Evolutionary conservation across 1,284 basidiomycete species (phyloP), one percentile per base, ranked within the genome.

Genomic region (Pterulicium gracile): DNA sequence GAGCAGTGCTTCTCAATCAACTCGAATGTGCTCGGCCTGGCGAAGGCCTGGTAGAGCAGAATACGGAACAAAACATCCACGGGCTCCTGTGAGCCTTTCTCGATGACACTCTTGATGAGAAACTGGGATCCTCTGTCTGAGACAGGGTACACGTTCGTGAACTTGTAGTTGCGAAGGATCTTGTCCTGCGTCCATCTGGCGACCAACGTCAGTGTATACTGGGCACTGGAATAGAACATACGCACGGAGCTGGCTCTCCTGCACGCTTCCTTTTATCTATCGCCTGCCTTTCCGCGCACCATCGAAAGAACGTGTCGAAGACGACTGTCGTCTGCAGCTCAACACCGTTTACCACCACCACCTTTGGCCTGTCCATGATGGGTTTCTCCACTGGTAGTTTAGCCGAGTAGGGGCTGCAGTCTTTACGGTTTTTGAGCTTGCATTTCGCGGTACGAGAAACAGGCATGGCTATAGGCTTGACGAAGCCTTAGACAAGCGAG

Each of bases 121-220:
- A 69, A 83, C 51, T 83, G 80, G 24, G 67, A 76, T 2, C 68
- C 68, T 24, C 70, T 70, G 58, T 83, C 81, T 19, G 77, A 64
- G 1, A 79, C 70, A 10, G 81, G 72, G 56, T 67, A 83, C 0
- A 75, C 68, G 52, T 80, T 81, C 61, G 78, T 81, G 51, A 82
- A 82, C 45, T 65, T 68, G 50, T 70, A 65, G 3, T 61, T 55
- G 2, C 56, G 60, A 17, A 83, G 61, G 22, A 77, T 68, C 1
- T 56, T 55, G 52, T 83, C 77, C 1, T 65, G 52, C 0, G 79
- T 78, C 79, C 79, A 81, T 24, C 77, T 79, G 24, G 24, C 47
- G 17, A 43, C 23, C 24, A 40, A 51, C 19, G 24, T 41, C 40
- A 49, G 42, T 50, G 23, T 47, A 42, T 46, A 46, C 49, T 39